These are phyloP conservation scores for Cryptococcus sp. DNA, from an alignment of 1,284 basidiomycete species.

Conservation along the genomic window DNA sequence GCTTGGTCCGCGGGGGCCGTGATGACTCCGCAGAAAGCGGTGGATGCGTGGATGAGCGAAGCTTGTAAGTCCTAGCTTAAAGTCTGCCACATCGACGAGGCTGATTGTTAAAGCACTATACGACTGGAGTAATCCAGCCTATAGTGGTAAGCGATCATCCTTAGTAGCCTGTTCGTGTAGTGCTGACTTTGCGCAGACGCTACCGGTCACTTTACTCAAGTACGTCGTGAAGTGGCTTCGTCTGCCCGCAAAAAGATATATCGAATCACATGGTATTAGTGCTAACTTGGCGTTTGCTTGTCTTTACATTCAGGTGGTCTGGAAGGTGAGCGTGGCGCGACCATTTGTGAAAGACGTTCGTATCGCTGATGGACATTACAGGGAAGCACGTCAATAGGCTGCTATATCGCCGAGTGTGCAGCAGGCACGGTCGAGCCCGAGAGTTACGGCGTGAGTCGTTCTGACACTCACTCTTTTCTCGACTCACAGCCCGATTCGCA, in stretches of 20 bases:
- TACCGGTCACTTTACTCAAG: slow-evolving; percentile 31
- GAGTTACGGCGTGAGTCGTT: slow-evolving; percentile 22
- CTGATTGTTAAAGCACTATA: slow-evolving; percentile 20
- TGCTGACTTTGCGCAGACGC: slow-evolving; percentile 14
- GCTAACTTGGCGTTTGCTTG: no score
- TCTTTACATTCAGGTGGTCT: slow-evolving; percentile 22
- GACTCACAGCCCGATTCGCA: not conserved
- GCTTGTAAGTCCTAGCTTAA: slow-evolving; percentile 14
- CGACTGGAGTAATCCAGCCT: slow-evolving; percentile 24
- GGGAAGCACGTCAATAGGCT: slow-evolving; percentile 21
- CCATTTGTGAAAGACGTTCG: not conserved
- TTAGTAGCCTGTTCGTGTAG: not conserved
- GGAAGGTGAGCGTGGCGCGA: slow-evolving; percentile 26
- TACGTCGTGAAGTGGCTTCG: no score
- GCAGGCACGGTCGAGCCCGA: slow-evolving; percentile 15
- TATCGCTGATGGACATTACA: not conserved
- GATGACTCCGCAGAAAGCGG: slow-evolving; percentile 21
- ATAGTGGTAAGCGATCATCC: slow-evolving; percentile 10
- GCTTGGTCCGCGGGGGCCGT: slow-evolving; percentile 17
- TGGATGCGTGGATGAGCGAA: slow-evolving; percentile 33
- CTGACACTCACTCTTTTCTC: not conserved
- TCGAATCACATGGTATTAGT: no score
- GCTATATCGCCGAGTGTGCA: slow-evolving; percentile 26
- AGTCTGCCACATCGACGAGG: not conserved
- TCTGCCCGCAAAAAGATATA: no score